Base-by-base conservation (phyloP, 176 grass and related monocot species). In the Poa pratensis region DNA sequence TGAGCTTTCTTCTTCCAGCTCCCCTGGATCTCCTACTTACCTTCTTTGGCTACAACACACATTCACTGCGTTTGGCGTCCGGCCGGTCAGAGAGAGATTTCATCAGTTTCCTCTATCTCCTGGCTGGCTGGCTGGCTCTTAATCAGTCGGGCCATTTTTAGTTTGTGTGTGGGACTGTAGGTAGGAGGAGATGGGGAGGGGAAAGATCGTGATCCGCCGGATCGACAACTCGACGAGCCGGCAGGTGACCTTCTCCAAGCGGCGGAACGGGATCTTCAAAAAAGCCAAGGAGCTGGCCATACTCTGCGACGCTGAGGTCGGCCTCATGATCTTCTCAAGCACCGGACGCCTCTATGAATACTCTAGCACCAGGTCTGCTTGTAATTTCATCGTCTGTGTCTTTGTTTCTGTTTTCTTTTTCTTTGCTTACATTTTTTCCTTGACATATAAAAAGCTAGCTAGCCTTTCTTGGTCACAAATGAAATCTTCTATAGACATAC, bases 241-340 rank as follows among this genome's bases (percentile, higher is more conserved):
- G 82, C 94, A 97, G 87, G 92, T 94, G 54, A 97, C 94, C 37
- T 97, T 97, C 86, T 97, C 94, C 5, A 97, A 97, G 83, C 76
- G 94, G 75, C 73, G 94, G 76, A 94, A 91, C 81, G 94, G 94
- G 73, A 84, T 97, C 88, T 90, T 97, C 85, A 97, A 97, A 81
- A 97, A 97, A 70, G 94, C 94, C 34, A 97, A 89, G 84, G 94
- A 97, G 84, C 89, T 97, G 16, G 94, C 90, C 49, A 97, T 97
- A 73, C 94, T 97, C 82, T 97, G 94, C 46, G 94, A 97, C 24
- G 94, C 94, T 16, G 92, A 97, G 81, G 94, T 97, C 37, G 94
- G 94, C 46, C 92, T 97, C 75, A 86, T 88, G 40, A 87, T 97
- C 90, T 97, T 97, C 89, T 97, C 94, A 45, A 97, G 94, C 86